Conservation (phyloP, 2,329 filamentous ascomycete genomes). For the Cyclaneusma minus region DNA sequence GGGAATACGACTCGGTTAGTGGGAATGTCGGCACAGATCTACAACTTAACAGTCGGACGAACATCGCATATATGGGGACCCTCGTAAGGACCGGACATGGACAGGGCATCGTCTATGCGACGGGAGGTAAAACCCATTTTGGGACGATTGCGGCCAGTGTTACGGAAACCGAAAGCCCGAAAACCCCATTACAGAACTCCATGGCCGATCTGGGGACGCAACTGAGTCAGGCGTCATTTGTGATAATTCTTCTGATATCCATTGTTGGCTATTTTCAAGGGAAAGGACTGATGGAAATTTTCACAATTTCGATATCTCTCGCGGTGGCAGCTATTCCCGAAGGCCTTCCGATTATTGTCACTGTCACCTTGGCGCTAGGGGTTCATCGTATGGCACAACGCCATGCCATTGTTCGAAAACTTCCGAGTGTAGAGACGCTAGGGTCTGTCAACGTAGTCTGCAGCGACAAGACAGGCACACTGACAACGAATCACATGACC, state of each 20-base stretch:
- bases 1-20: constrained; percentile 40
- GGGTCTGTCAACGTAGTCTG: constrained; percentile 99
- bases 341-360: constrained; percentile 94
- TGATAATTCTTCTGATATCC: constrained; percentile 85
- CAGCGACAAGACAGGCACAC: constrained; percentile 91
- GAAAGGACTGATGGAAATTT: constrained; percentile 81
- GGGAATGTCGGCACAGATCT: constrained; percentile 48
- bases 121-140: constrained; percentile 85
- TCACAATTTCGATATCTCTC: constrained; percentile 92
- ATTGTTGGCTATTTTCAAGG: constrained; percentile 82
- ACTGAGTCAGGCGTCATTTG: constrained; percentile 91
- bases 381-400: constrained; percentile 93
- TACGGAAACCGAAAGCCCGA: constrained; percentile 85
- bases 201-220: constrained; percentile 98
- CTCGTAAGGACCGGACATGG: constrained; percentile 89
- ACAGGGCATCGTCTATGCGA: constrained; percentile 93
- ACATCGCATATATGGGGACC: constrained; percentile 97
- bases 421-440: constrained; percentile 93
- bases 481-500: constrained; percentile 98
- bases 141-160: constrained; percentile 90
- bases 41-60: constrained; percentile 59
- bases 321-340: constrained; percentile 94
- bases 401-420: constrained; percentile 85
- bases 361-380: constrained; percentile 84
- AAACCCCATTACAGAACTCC: constrained; percentile 83